Base-by-base conservation (phyloP, 345 rosid genomes). In the Hibiscus tridactylites region DNA sequence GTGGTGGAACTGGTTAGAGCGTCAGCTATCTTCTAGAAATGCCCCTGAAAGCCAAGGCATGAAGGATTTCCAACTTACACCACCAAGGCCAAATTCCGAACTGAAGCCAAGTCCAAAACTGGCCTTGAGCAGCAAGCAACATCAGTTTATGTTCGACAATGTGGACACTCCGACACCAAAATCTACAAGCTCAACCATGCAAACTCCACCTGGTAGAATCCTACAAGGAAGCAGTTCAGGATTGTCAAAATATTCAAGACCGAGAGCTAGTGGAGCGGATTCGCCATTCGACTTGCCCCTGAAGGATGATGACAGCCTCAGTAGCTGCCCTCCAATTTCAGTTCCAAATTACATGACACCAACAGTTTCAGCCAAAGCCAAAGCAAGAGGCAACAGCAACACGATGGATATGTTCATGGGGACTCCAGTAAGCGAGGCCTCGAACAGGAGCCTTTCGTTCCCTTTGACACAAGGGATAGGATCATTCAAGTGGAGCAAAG, bases 1-100 rank as follows among this genome's bases (percentile, higher is more conserved):
- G 93, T 94, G 98, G 98, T 94, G 97, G 98, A 94, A 88, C 81
- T 91, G 95, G 96, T 73, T 88, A 64, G 98, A 92, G 54, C 76
- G 81, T 13, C 87, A 90, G 21, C 73, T 87, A 17, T 92, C 90
- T 60, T 73, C 74, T 17, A 60, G 82, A 54, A 88, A 75, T 71
- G 73, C 80, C 49, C 74, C 79, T 4, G 90, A 86, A 62, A 81
- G 65, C 72, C 90, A 78, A 71, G 76, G 62, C 60, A 13, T 75
- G 54, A 79, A 85, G 78, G 82, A 35, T 63, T 80, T 81, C 42
- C 87, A 75, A 54, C 77, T 73, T 26, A 87, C 95, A 37, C 88
- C 95, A 17, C 64, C 85, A 9, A 81, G 90, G 77, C 78, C 81
- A 57, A 75, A 57, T 68, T 80, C 89, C 0, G 88, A 82, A 70